These are phyloP conservation scores for Choiromyces venosus DNA, from an alignment of 495 filamentous ascomycete species.

Conservation along the genomic window DNA sequence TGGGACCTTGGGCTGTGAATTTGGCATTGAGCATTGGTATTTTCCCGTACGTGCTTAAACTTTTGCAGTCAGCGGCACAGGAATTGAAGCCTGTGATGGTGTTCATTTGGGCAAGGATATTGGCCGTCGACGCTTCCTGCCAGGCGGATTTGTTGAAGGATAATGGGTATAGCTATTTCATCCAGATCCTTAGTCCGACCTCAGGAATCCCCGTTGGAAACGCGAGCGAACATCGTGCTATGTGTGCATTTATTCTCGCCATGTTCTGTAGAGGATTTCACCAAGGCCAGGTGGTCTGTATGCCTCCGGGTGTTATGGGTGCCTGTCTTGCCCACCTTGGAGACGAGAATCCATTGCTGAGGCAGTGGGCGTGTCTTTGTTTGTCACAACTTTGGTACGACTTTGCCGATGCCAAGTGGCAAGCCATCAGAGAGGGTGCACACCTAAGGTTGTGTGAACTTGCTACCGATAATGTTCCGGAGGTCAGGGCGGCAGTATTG, in stretches of 20 bases:
- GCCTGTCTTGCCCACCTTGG: constrained; percentile 74
- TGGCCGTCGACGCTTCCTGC: constrained; percentile 89
- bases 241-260: constrained; percentile 96
- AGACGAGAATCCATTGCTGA: constrained; percentile 80
- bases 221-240: constrained; percentile 87
- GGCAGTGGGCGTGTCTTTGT: constrained; percentile 95
- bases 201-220: constrained; percentile 78
- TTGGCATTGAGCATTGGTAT: constrained; percentile 95
- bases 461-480: constrained; percentile 82
- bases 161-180: constrained; percentile 94
- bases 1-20: constrained; percentile 96
- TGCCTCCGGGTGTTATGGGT: constrained; percentile 76
- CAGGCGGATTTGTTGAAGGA: constrained; percentile 92
- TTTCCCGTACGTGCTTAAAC: constrained; percentile 94
- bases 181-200: constrained; percentile 75
- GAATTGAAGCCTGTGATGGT: constrained; percentile 99
- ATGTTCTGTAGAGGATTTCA: constrained; percentile 93
- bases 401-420: constrained; percentile 87
- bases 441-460: constrained; percentile 71
- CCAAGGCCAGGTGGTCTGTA: constrained; percentile 83
- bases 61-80: constrained; percentile 87
- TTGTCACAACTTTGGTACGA: constrained; percentile 93
- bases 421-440: constrained; percentile 76
- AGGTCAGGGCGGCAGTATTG: constrained; percentile 88
- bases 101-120: constrained; percentile 96